Conservation (phyloP, 2,329 filamentous ascomycete species). For the Talaromyces sp. region DNA sequence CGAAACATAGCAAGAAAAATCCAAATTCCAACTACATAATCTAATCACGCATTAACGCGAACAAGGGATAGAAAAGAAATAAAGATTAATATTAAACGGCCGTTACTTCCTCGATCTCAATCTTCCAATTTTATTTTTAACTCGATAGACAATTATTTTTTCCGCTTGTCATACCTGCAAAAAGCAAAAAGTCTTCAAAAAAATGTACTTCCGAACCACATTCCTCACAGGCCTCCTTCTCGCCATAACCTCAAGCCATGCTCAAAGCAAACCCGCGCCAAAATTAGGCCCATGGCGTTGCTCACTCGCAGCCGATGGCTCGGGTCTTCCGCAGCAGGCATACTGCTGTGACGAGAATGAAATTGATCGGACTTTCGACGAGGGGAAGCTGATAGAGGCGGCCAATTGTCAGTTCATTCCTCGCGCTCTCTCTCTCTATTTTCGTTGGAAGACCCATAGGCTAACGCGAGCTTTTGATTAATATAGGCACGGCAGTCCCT, state of each 20-base stretch:
- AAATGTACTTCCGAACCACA: neutral
- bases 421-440: neutral
- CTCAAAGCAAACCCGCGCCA: neutral
- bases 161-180: neutral
- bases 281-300: slow-evolving; percentile 12
- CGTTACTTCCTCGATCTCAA: neutral
- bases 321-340: slow-evolving; percentile 8
- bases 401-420: neutral
- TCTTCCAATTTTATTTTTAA: neutral
- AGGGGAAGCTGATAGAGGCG: slow-evolving; percentile 6
- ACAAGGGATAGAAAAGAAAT: neutral
- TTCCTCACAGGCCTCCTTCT: neutral
- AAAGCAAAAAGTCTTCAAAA: neutral
- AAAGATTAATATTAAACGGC: neutral
- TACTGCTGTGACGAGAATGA: slow-evolving; percentile 12
- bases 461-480: neutral
- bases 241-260: neutral
- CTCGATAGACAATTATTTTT: neutral
- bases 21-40: neutral
- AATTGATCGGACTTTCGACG: slow-evolving; percentile 1
- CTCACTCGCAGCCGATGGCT: slow-evolving; percentile 12
- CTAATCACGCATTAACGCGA: neutral
- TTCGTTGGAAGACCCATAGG: neutral
- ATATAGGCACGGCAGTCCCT: slow-evolving; percentile 10
- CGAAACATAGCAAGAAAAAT: neutral